Evolutionary conservation across 768 basidiomycete genomes (phyloP), one percentile per base, ranked within the genome.

Genomic region (Pleurotus sapidus): DNA sequence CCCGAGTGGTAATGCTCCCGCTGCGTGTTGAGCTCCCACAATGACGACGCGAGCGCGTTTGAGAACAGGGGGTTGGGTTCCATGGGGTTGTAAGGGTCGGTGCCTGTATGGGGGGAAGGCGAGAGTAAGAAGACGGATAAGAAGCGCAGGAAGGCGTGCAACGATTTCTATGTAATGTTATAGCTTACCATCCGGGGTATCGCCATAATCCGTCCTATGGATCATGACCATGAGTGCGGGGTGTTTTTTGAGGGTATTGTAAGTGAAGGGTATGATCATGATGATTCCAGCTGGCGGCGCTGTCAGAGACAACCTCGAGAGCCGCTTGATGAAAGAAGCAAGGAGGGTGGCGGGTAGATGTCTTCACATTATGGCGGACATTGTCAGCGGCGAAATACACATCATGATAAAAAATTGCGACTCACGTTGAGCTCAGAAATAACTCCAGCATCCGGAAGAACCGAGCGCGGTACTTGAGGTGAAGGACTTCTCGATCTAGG

Each of bases 171-270:
- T n/a, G n/a, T 34, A 3, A 12, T 11, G 30, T 12, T 9, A n/a
- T n/a, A 17, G 15, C 63, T 17, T 59, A 76, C 80, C 83, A 42
- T 66, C 67, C 3, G 69, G n/a, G 70, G 20, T 62, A 34, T 73
- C 63, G 8, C 68, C 68, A 1, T 75, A 74, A 18, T 75, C 76
- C 3, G 70, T 65, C 14, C 88, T 83, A 69, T 98, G 97, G 37
- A 98, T 91, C 89, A 98, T 91, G 30, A 75, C 74, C 95, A 98
- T 97, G 59, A 95, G 81, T 0, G 87, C 84, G 3, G 95, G 95
- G 70, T 98, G 96, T 7, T 83, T 77, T 69, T 97, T 97, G 64
- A 99, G 82, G 51, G 95, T 77, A 61, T 98, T 98, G 74, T 98
- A 98, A 5, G 88, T 86, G 73, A 98, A 92, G 2, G 97, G 95